These are phyloP conservation scores for Globisporangium ultimum DNA, from an alignment of 352 stramenopile genomes.

Conservation along the genomic window DNA sequence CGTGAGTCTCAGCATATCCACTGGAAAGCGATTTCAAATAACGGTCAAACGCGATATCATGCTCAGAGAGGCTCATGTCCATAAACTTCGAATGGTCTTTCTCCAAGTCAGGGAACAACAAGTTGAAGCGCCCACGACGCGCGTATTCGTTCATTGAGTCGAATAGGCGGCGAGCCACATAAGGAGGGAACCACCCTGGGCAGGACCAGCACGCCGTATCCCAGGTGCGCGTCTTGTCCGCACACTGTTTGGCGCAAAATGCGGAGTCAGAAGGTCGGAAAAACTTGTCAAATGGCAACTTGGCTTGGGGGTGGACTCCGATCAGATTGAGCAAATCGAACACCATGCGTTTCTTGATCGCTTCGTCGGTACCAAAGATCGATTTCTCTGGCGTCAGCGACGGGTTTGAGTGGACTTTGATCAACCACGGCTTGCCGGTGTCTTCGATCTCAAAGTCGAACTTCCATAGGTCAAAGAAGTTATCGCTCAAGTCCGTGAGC, in stretches of 20 bases:
- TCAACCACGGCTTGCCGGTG: constrained; percentile 93
- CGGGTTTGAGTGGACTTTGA: constrained; percentile 79
- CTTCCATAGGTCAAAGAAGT: constrained; percentile 94
- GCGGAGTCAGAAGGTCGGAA: constrained; percentile 35
- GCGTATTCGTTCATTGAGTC: constrained; percentile 55
- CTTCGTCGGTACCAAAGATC: constrained; percentile 61
- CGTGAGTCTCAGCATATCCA: constrained; percentile 39
- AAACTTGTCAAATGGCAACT: constrained; percentile 57
- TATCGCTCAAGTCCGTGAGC: constrained; percentile 42
- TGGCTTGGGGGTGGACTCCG: constrained; percentile 58
- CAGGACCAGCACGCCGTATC: constrained; percentile 77
- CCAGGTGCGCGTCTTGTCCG: constrained; percentile 53
- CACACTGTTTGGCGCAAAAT: constrained; percentile 66
- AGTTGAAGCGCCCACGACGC: constrained; percentile 62
- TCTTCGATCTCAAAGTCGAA: constrained; percentile 96
- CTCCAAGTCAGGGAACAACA: constrained; percentile 65
- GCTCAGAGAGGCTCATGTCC: constrained; percentile 48
- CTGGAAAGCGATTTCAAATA: constrained; percentile 71
- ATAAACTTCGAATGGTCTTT: constrained; percentile 57
- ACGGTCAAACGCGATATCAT: constrained; percentile 65
- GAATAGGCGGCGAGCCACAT: constrained; percentile 57
- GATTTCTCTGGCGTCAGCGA: constrained; percentile 48
- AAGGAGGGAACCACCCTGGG: constrained; percentile 62
- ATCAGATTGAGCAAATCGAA: constrained; percentile 69
- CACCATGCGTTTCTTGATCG: constrained; percentile 60